Conservation (phyloP, 2,329 filamentous ascomycete species). For the Xylariaceae sp. region DNA sequence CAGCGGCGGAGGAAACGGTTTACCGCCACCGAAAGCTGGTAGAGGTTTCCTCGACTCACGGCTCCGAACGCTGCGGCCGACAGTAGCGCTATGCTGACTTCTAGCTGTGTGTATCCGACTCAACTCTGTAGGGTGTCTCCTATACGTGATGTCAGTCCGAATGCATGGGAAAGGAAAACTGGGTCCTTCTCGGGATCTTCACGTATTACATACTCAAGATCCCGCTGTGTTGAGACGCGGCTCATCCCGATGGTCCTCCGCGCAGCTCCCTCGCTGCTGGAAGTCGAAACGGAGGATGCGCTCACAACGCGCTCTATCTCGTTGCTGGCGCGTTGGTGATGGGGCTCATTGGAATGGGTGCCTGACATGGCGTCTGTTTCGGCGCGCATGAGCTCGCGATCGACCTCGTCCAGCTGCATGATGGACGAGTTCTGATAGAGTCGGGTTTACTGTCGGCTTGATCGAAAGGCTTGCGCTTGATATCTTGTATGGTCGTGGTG, state of each 20-base stretch:
- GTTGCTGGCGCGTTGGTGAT: constrained; percentile 36
- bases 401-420: constrained; percentile 44
- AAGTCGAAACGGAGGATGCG: constrained; percentile 46
- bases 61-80: constrained; percentile 52
- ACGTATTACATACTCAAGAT: constrained; percentile 48
- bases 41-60: constrained; percentile 55
- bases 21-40: constrained; percentile 68
- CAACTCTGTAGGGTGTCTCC: constrained; percentile 60
- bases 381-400: constrained; percentile 48
- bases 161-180: no score
- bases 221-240: constrained; percentile 59
- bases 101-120: constrained; percentile 67
- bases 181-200: no score
- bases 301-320: constrained; percentile 60
- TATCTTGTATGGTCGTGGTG: no score
- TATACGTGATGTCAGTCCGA: no score
- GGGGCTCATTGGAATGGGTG: constrained; percentile 9
- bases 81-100: constrained; percentile 68
- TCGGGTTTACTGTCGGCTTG: no score
- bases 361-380: constrained; percentile 33
- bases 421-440: no score
- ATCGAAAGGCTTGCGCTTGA: no score
- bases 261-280: constrained; percentile 33
- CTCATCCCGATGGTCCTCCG: constrained; percentile 46
- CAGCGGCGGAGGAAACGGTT: constrained; percentile 65